Evolutionary conservation across 2,329 filamentous ascomycete species (phyloP).

Genomic region (Alternaria gansuensis): DNA sequence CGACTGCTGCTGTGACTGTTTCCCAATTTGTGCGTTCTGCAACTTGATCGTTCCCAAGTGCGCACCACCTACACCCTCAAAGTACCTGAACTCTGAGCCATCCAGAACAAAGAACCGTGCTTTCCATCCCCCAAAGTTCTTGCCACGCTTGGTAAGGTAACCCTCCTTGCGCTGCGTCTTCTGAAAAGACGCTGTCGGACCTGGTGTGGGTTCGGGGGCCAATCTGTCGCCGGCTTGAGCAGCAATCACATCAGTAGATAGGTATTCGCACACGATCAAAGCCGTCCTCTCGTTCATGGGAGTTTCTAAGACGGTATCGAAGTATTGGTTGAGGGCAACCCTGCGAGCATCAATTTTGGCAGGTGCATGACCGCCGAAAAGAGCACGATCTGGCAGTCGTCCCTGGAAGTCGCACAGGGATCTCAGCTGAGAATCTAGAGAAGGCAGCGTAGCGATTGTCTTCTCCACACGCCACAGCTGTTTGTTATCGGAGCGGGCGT

Average conservation of each 20-base stretch:
- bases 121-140: slow-evolving; percentile 99
- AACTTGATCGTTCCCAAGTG: slow-evolving; percentile 95
- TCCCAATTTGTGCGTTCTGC: slow-evolving; percentile 89
- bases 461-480: slow-evolving; percentile 97
- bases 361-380: slow-evolving; percentile 93
- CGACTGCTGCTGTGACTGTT: slow-evolving; percentile 74
- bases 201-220: slow-evolving; percentile 65
- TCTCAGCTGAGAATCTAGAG: slow-evolving; percentile 82
- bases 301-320: slow-evolving; percentile 84
- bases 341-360: slow-evolving; percentile 91
- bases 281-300: slow-evolving; percentile 80
- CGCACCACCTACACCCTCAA: slow-evolving; percentile 86
- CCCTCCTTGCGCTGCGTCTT: slow-evolving; percentile 77
- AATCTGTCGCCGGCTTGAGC: slow-evolving; percentile 63
- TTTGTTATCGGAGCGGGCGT: slow-evolving; percentile 75
- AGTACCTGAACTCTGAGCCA: slow-evolving; percentile 82
- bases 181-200: slow-evolving; percentile 53
- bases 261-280: slow-evolving; percentile 83
- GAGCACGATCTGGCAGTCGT: slow-evolving; percentile 80
- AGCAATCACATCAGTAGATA: slow-evolving; percentile 73
- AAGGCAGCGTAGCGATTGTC: slow-evolving; percentile 80
- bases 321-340: slow-evolving; percentile 80
- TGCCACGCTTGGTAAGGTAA: slow-evolving; percentile 94
- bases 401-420: slow-evolving; percentile 75
- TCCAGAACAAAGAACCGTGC: slow-evolving; percentile 77